Evolutionary conservation across 805 yeast species (phyloP).

Genomic region (Candida succiphila): DNA sequence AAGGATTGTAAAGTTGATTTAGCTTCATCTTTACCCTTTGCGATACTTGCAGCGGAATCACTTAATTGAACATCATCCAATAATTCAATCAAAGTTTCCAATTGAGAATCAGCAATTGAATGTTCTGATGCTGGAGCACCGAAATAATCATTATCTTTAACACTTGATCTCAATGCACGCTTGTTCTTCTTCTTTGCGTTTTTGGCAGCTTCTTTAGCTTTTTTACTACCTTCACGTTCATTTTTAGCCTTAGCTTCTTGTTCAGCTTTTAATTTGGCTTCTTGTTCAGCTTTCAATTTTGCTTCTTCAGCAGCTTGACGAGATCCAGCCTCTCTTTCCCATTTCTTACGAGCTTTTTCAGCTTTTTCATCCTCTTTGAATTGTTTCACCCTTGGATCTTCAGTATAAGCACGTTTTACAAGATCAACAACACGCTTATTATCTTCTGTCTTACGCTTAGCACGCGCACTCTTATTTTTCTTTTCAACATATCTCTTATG

Average conservation of each 20-base stretch:
- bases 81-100: constrained; percentile 68
- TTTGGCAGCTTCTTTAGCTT: constrained; percentile 92
- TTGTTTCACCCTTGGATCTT: constrained; percentile 90
- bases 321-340: constrained; percentile 98
- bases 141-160: constrained; percentile 77
- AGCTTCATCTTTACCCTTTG: constrained; percentile 40
- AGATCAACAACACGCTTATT: constrained; percentile 79
- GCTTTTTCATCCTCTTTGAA: constrained; percentile 92
- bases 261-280: constrained; percentile 67
- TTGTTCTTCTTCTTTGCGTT: constrained; percentile 87
- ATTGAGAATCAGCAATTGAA: constrained; percentile 66
- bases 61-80: constrained; percentile 73
- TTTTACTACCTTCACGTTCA: constrained; percentile 54
- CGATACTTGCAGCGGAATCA: constrained; percentile 62
- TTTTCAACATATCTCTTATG: constrained; percentile 98
- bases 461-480: constrained; percentile 93
- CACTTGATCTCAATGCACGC: constrained; percentile 56
- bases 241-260: constrained; percentile 64
- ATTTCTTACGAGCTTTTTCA: constrained; percentile 88
- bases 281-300: constrained; percentile 78
- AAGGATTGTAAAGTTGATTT: constrained; percentile 50
- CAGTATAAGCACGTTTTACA: constrained; percentile 78
- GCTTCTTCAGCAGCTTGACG: constrained; percentile 95
- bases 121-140: constrained; percentile 66
- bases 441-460: constrained; percentile 96